These are phyloP conservation scores for Trifolium dubium DNA, from an alignment of 306 rosid species.

Conservation along the genomic window DNA sequence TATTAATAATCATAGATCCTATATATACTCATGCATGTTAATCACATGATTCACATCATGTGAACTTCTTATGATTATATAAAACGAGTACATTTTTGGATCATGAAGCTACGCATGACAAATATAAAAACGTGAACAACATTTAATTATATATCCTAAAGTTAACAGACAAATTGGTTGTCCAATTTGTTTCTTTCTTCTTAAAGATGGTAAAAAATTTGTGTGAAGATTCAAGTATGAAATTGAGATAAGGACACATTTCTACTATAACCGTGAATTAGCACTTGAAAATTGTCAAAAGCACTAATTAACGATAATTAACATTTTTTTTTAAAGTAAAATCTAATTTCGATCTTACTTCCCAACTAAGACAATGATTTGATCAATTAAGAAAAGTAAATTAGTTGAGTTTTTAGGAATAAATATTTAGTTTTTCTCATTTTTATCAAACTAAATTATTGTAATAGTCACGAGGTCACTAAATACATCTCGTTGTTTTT, in stretches of 20 bases:
- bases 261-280: no score
- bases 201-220: background rate
- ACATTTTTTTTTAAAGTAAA: no score
- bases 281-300: no score
- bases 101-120: constrained; percentile 19
- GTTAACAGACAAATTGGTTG: background rate
- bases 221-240: background rate
- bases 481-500: background rate
- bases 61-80: background rate
- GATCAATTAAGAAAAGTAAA: no score
- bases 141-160: constrained; percentile 16
- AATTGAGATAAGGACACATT: no score
- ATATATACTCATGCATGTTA: constrained; percentile 10
- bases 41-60: constrained; percentile 7
- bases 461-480: no score
- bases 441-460: no score
- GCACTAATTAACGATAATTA: no score
- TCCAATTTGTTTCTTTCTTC: background rate
- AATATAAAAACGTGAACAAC: background rate
- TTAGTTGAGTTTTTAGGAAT: no score
- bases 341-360: no score
- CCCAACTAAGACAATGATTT: no score
- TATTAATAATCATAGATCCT: background rate
- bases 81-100: background rate
- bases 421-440: no score